These are phyloP conservation scores for Plasmodium reichenowi DNA, from an alignment of 169 alveolate genomes.

Conservation along the genomic window DNA sequence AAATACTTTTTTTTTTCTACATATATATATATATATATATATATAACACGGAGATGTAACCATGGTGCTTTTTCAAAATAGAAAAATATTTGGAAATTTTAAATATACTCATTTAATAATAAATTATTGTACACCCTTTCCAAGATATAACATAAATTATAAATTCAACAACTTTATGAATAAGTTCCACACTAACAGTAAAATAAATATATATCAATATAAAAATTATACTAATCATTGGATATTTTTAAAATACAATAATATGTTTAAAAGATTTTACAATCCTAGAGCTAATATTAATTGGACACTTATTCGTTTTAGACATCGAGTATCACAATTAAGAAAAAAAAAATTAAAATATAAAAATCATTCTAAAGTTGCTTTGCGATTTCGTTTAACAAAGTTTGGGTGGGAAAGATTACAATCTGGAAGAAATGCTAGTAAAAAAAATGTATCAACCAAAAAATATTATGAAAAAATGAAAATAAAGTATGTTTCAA, in stretches of 20 bases:
- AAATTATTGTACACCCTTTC: slow-evolving; percentile 11
- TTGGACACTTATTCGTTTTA: slow-evolving; percentile 81
- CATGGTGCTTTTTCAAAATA: neutral
- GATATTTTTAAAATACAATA: neutral
- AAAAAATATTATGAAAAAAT: slow-evolving; percentile 81
- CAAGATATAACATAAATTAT: slow-evolving; percentile 5
- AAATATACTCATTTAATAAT: neutral
- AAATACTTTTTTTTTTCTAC: too few relatives aligned
- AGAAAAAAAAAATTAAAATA: slow-evolving; percentile 81
- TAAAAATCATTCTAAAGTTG: slow-evolving; percentile 84
- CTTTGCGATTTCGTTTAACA: slow-evolving; percentile 84
- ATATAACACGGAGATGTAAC: too few relatives aligned
- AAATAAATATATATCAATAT: slow-evolving; percentile 6
- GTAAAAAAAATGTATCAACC: slow-evolving; percentile 77
- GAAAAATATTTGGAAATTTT: neutral
- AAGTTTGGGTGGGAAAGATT: slow-evolving; percentile 87
- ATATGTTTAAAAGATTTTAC: slow-evolving; percentile 30
- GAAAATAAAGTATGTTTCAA: slow-evolving; percentile 82
- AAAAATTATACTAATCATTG: neutral
- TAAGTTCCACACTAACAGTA: slow-evolving; percentile 6
- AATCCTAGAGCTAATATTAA: slow-evolving; percentile 63
- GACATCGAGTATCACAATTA: slow-evolving; percentile 80
- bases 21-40: too few relatives aligned
- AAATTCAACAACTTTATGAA: neutral
- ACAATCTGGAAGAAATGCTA: slow-evolving; percentile 81